These are phyloP conservation scores for Blastomyces parvus DNA, from an alignment of 2,329 filamentous ascomycete genomes.

Conservation along the genomic window DNA sequence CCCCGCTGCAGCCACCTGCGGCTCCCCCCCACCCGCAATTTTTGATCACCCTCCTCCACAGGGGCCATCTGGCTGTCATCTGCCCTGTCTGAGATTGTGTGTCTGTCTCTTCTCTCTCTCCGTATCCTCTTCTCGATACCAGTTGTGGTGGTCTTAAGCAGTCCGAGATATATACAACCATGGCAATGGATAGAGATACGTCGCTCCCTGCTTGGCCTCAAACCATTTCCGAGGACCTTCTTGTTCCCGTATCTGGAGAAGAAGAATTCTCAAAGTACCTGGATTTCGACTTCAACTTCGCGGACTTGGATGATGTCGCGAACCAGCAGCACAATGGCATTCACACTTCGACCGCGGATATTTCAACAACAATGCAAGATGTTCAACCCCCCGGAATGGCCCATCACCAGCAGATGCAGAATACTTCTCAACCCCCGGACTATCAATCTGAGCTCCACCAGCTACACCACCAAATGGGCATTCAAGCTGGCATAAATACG, in stretches of 20 bases:
- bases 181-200: slow-evolving; percentile 32
- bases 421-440: slow-evolving; percentile 8
- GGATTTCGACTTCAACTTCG: slow-evolving; percentile 40
- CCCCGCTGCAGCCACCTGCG: slow-evolving; percentile 17
- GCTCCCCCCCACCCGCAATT: slow-evolving; percentile 7
- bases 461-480: slow-evolving; percentile 13
- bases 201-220: slow-evolving; percentile 33
- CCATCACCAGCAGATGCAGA: slow-evolving; percentile 7
- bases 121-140: neutral
- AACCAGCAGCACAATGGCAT: slow-evolving; percentile 30
- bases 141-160: neutral
- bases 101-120: neutral
- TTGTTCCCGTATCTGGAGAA: slow-evolving; percentile 33
- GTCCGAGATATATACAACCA: neutral
- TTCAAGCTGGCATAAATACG: slow-evolving; percentile 11
- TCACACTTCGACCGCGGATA: slow-evolving; percentile 23
- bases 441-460: slow-evolving; percentile 9
- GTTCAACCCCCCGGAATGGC: slow-evolving; percentile 13
- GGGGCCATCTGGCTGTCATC: neutral
- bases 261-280: slow-evolving; percentile 44
- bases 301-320: slow-evolving; percentile 32
- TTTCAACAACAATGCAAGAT: slow-evolving; percentile 13
- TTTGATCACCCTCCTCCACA: neutral
- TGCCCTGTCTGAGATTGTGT: neutral
- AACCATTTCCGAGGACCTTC: slow-evolving; percentile 30